Percentiles rank a stretch among this genome's conserved stretches.
phyloP scores from a whole-genome alignment of 192 early-diverging fungal genomes.

The Paraglomus occultum region DNA sequence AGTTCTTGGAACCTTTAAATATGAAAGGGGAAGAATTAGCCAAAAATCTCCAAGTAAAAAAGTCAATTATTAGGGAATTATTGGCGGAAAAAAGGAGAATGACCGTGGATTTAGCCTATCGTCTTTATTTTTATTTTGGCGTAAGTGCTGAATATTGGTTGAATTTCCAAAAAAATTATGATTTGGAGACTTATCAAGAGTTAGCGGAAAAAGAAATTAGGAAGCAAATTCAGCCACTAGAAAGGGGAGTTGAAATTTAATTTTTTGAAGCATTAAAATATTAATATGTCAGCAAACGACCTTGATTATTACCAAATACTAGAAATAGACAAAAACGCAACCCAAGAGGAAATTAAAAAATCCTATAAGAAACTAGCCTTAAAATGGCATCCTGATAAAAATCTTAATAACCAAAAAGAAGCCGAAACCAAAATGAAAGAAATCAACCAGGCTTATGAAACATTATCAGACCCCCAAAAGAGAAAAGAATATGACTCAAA shows the following conservation, averaged over 20 bases:
- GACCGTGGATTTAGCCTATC: slow-evolving; percentile 21
- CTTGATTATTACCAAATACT: no score
- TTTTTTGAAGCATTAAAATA: no score
- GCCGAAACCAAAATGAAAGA: background rate
- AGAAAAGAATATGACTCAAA: background rate
- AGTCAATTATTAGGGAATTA: slow-evolving; percentile 6
- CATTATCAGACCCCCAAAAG: background rate
- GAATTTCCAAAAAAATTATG: slow-evolving; percentile 26
- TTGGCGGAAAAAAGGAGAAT: slow-evolving; percentile 15
- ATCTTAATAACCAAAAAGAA: background rate
- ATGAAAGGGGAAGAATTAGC: slow-evolving; percentile 3
- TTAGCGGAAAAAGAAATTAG: slow-evolving; percentile 22
- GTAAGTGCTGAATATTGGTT: slow-evolving; percentile 27
- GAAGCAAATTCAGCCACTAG: slow-evolving; percentile 18
- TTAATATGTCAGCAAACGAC: no score
- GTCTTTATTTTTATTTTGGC: slow-evolving; percentile 26
- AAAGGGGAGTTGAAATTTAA: no score
- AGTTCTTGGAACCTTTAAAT: slow-evolving; percentile 18
- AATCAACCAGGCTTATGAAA: background rate
- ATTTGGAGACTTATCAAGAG: slow-evolving; percentile 22
- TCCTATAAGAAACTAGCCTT: background rate
- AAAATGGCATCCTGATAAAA: background rate
- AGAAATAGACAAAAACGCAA: background rate
- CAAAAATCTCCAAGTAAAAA: slow-evolving; percentile 16
- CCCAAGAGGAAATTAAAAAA: slow-evolving; percentile 3